Evolutionary conservation across 768 basidiomycete species (phyloP).

Genomic region (Lactifluus subvellereus): DNA sequence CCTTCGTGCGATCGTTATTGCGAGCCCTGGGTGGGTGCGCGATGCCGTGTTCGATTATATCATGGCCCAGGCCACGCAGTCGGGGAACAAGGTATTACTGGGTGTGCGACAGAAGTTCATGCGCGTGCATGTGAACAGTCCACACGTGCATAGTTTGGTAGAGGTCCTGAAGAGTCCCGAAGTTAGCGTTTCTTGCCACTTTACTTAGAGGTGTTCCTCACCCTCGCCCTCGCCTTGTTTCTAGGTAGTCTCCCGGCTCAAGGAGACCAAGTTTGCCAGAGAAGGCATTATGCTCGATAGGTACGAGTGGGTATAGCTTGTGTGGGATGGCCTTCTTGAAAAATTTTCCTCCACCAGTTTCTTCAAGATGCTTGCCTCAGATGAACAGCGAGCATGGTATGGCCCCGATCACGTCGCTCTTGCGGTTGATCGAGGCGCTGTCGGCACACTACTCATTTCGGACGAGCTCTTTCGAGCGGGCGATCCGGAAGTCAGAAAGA

Average conservation of each 20-base stretch:
- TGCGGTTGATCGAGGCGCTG: conserved; percentile 88
- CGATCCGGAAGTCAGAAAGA: conserved; percentile 69
- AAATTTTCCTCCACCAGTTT: conserved; percentile 49
- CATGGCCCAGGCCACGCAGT: conserved; percentile 69
- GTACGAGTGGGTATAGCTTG: conserved; percentile 35
- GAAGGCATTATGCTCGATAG: conserved; percentile 90
- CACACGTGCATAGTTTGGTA: conserved; percentile 93
- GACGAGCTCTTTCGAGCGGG: conserved; percentile 90
- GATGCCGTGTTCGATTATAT: conserved; percentile 85
- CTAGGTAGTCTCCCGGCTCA: conserved; percentile 69
- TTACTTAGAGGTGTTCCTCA: not conserved
- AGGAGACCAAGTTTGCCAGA: conserved; percentile 93
- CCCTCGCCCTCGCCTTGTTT: not conserved
- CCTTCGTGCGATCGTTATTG: conserved; percentile 89
- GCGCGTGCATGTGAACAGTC: conserved; percentile 85
- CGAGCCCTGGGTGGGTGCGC: conserved; percentile 93
- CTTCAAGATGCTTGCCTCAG: conserved; percentile 93
- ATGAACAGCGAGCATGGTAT: conserved; percentile 98
- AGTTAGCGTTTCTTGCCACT: conserved; percentile 38
- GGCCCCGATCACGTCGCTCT: conserved; percentile 90
- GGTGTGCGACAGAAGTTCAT: conserved; percentile 78
- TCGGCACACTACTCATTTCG: conserved; percentile 91
- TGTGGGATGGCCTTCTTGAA: not conserved
- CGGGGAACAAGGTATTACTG: conserved; percentile 79
- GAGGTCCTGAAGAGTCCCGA: conserved; percentile 95